A percentile compares a stretch with the other conserved stretches of the same genome.
Evolutionary conservation across 345 rosid species (phyloP).

Genomic region (Salix dunnii): DNA sequence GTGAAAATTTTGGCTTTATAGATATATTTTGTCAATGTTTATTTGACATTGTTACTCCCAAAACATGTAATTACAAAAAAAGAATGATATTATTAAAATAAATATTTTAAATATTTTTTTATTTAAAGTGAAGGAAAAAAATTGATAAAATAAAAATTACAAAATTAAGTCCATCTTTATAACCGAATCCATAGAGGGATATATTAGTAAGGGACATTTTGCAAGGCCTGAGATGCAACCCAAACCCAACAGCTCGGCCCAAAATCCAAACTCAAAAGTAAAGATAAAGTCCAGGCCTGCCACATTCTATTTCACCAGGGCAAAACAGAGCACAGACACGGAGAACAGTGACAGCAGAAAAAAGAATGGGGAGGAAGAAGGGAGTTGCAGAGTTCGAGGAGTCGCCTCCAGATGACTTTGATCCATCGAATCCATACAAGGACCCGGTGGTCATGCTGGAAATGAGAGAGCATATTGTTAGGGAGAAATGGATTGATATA

Average conservation of each 20-base stretch:
- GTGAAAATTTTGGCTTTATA: too few species aligned
- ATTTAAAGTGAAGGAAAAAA: too few species aligned
- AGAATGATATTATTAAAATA: too few species aligned
- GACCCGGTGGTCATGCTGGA: slow-evolving; percentile 98
- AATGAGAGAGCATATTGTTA: slow-evolving; percentile 90
- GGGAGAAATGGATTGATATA: slow-evolving; percentile 98
- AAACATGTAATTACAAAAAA: too few species aligned
- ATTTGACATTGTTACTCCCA: too few species aligned
- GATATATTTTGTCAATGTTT: too few species aligned
- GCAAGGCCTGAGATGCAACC: background rate
- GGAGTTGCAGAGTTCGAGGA: slow-evolving; percentile 87
- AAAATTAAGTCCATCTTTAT: too few species aligned
- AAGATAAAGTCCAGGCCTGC: background rate
- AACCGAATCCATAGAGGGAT: background rate
- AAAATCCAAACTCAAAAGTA: background rate
- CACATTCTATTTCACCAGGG: background rate
- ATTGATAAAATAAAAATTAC: too few species aligned
- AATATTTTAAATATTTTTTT: too few species aligned
- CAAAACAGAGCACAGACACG: background rate
- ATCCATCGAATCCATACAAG: slow-evolving; percentile 76
- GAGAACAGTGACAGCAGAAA: background rate
- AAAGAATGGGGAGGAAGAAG: slow-evolving; percentile 88
- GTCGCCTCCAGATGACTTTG: slow-evolving; percentile 94
- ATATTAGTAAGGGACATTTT: background rate
- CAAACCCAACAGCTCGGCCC: background rate